phyloP scores from a whole-genome alignment of 805 yeast species.

The Lachancea thermotolerans region DNA sequence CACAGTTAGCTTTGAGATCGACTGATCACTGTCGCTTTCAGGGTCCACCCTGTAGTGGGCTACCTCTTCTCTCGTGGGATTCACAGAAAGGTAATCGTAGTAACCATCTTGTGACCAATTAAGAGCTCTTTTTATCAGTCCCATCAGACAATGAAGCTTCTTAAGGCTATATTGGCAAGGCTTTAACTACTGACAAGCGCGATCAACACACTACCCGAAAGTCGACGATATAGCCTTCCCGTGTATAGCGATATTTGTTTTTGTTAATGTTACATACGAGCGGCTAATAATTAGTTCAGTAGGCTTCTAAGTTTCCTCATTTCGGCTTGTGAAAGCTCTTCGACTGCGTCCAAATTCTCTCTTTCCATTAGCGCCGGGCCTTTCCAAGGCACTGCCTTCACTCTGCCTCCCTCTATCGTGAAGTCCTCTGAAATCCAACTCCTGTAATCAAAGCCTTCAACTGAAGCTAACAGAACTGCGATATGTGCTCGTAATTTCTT shows the following conservation, averaged over 20 bases:
- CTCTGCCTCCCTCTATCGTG: constrained; percentile 19
- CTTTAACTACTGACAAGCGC: neutral
- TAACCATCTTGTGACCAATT: constrained; percentile 28
- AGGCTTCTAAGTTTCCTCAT: constrained; percentile 5
- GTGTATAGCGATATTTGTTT: no score
- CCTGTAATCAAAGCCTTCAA: constrained; percentile 10
- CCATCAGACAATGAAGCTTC: constrained; percentile 16
- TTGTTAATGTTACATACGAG: neutral
- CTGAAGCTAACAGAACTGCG: constrained; percentile 3
- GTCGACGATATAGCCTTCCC: neutral
- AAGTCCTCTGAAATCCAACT: constrained; percentile 24
- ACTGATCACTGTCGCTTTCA: constrained; percentile 44
- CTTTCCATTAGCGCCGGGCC: constrained; percentile 27
- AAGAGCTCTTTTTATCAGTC: constrained; percentile 27
- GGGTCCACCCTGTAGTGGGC: constrained; percentile 53
- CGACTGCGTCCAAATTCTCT: constrained; percentile 30
- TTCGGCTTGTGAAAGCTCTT: constrained; percentile 16
- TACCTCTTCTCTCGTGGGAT: constrained; percentile 77
- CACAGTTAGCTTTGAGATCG: constrained; percentile 44
- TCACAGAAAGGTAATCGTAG: constrained; percentile 47
- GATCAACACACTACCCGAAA: neutral
- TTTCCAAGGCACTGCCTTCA: constrained; percentile 24
- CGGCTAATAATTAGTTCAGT: neutral
- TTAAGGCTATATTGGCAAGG: no score
- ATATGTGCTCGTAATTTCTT: constrained; percentile 12